Conservation (phyloP, 441 rosid species). For the Populus hybrid region DNA sequence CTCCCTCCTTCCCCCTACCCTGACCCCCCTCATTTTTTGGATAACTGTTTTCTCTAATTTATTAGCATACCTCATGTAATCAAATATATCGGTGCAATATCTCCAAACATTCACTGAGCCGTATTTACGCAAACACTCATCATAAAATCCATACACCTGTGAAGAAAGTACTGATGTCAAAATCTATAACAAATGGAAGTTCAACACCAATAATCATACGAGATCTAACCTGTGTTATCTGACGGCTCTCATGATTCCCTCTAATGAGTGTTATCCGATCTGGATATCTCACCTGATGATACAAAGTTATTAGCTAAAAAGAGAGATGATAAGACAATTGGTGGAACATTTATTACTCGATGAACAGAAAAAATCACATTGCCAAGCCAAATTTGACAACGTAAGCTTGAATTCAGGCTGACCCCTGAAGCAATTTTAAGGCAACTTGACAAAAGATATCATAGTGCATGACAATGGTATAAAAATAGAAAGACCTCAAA, state of each 20-base stretch:
- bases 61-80: constrained; percentile 72
- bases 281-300: constrained; percentile 82
- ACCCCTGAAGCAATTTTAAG: constrained; percentile 4
- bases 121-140: constrained; percentile 87
- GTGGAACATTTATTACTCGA: too few relatives aligned
- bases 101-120: constrained; percentile 96
- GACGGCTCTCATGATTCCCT: constrained; percentile 96
- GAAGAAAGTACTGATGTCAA: constrained; percentile 28
- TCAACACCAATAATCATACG: neutral
- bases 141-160: constrained; percentile 93
- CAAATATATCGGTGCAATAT: constrained; percentile 96
- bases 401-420: neutral
- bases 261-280: constrained; percentile 88
- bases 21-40: neutral
- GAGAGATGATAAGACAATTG: neutral
- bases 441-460: neutral
- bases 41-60: neutral
- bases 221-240: constrained; percentile 77
- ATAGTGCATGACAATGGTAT: neutral
- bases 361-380: too few relatives aligned
- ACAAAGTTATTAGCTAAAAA: neutral
- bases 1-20: neutral
- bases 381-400: too few relatives aligned
- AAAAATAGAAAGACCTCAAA: too few relatives aligned
- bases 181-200: constrained; percentile 12